phyloP scores from a whole-genome alignment of 2,329 filamentous ascomycete species.

The Beauveria sp. region DNA sequence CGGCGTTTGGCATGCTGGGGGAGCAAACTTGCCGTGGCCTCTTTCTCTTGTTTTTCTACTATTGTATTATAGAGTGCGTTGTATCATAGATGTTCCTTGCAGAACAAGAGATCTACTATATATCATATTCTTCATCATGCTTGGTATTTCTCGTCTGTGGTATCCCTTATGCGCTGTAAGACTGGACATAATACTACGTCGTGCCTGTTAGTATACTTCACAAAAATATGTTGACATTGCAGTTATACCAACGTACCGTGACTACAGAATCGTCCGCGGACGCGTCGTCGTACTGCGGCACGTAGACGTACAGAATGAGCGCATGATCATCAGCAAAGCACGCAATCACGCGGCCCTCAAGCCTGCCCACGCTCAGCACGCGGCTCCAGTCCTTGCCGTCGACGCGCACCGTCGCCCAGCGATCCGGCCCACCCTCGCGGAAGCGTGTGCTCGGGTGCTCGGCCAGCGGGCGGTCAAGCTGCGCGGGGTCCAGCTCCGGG shows the following conservation, averaged over 20 bases:
- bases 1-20: slow-evolving; percentile 3
- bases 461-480: slow-evolving; percentile 63
- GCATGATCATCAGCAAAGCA: slow-evolving; percentile 79
- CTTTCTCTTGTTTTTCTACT: slow-evolving; percentile 1
- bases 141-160: background rate
- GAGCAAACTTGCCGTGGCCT: background rate
- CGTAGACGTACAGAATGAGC: slow-evolving; percentile 75
- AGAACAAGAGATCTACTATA: slow-evolving; percentile 6
- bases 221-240: too few species aligned
- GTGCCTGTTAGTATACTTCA: slow-evolving; percentile 16
- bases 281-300: slow-evolving; percentile 62
- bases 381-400: slow-evolving; percentile 92
- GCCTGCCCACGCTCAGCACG: slow-evolving; percentile 83
- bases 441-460: slow-evolving; percentile 79
- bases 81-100: slow-evolving; percentile 9
- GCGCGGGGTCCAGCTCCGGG: slow-evolving; percentile 73
- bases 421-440: slow-evolving; percentile 66
- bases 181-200: slow-evolving; percentile 35
- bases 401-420: slow-evolving; percentile 83
- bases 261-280: slow-evolving; percentile 63
- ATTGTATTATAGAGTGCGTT: slow-evolving; percentile 4
- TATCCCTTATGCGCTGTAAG: slow-evolving; percentile 25
- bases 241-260: slow-evolving; percentile 46
- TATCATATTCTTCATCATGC: slow-evolving; percentile 6
- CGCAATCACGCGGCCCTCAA: slow-evolving; percentile 87